Percentiles rank a stretch among this genome's conserved stretches.
Conservation (phyloP, 768 basidiomycete genomes). For the Naganishia antarctica region DNA sequence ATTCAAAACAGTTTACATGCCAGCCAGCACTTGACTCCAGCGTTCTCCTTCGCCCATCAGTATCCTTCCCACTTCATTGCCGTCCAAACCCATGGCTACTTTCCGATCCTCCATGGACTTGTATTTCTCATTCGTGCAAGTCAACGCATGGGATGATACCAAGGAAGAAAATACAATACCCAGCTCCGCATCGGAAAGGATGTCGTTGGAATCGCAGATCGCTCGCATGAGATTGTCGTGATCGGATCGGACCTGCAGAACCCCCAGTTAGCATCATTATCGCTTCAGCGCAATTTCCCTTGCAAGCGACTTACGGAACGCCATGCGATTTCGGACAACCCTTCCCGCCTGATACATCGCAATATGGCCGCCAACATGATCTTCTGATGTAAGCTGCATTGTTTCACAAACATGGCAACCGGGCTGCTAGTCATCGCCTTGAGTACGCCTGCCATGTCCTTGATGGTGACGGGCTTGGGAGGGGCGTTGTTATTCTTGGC, state of each 20-base stretch:
- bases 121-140: conserved; percentile 62
- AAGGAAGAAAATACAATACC: conserved; percentile 67
- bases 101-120: conserved; percentile 65
- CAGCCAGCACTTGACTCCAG: conserved; percentile 50
- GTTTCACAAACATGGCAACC: conserved; percentile 72
- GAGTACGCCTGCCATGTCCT: conserved; percentile 73
- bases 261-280: not conserved
- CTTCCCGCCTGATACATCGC: conserved; percentile 74
- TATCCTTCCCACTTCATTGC: conserved; percentile 75
- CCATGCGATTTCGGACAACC: conserved; percentile 84
- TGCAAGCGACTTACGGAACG: conserved; percentile 57
- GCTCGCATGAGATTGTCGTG: conserved; percentile 66
- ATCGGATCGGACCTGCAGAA: conserved; percentile 65
- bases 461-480: conserved; percentile 57
- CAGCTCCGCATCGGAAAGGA: conserved; percentile 65
- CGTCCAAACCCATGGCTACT: conserved; percentile 64
- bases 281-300: not conserved
- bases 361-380: conserved; percentile 79
- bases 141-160: conserved; percentile 68
- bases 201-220: conserved; percentile 60
- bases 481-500: conserved; percentile 51
- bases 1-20: conserved; percentile 25
- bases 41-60: conserved; percentile 67
- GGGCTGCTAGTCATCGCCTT: conserved; percentile 86
- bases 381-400: conserved; percentile 80